These are phyloP conservation scores for Ormosia emarginata DNA, from an alignment of 306 rosid species.

Conservation along the genomic window DNA sequence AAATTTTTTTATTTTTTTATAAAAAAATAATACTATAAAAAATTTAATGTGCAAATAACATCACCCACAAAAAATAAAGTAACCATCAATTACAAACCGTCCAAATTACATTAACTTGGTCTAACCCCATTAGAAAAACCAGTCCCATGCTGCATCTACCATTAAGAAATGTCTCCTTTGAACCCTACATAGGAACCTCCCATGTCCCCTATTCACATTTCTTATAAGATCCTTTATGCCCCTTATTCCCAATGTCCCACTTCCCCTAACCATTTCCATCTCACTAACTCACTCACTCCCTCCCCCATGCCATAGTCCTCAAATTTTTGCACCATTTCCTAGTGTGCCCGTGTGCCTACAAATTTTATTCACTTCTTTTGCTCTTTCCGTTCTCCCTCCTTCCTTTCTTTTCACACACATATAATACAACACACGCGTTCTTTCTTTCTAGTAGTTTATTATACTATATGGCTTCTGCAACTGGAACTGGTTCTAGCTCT, in stretches of 20 bases:
- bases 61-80: not conserved
- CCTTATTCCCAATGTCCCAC: conserved; percentile 49
- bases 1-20: too few relatives aligned
- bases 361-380: conserved; percentile 22
- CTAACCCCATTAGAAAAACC: conserved; percentile 19
- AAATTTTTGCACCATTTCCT: conserved; percentile 62
- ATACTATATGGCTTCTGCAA: conserved; percentile 36
- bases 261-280: conserved; percentile 11
- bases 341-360: conserved; percentile 72
- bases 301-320: conserved; percentile 17
- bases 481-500: not conserved
- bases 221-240: conserved; percentile 44
- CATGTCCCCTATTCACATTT: conserved; percentile 56
- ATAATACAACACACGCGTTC: not conserved
- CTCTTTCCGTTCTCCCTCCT: not conserved
- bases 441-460: not conserved
- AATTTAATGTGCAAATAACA: too few relatives aligned
- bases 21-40: too few relatives aligned
- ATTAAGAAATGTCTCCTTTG: conserved; percentile 60
- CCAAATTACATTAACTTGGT: conserved; percentile 15
- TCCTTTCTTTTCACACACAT: not conserved
- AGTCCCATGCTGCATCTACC: conserved; percentile 39
- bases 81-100: not conserved
- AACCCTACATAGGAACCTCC: conserved; percentile 61
- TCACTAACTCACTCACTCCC: not conserved